A percentile compares a stretch with the other conserved stretches of the same genome.
Evolutionary conservation across 2,329 filamentous ascomycete species (phyloP).

Genomic region (Diaporthe sp.): DNA sequence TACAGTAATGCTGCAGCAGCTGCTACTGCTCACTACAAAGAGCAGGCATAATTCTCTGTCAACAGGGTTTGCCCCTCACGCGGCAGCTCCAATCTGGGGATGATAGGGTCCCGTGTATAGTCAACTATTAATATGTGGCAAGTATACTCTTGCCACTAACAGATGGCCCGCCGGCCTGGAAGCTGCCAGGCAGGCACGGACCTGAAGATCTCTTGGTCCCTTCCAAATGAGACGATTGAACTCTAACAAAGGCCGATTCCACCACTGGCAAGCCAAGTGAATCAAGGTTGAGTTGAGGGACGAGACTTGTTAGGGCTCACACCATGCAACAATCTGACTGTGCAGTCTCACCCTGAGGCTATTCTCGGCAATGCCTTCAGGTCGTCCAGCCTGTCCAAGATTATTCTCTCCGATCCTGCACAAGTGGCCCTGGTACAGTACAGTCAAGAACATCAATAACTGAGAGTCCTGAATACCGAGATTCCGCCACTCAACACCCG

Average conservation of each 20-base stretch:
- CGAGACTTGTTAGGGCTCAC: background rate
- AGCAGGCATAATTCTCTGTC: slow-evolving; percentile 27
- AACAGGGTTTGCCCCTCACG: slow-evolving; percentile 26
- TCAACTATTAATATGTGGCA: accelerated
- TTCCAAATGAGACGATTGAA: slow-evolving; percentile 17
- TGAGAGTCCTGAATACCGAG: slow-evolving; percentile 3
- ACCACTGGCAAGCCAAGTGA: background rate
- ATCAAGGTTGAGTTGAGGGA: background rate
- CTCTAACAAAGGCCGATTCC: slow-evolving; percentile 7
- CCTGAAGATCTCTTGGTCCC: slow-evolving; percentile 26
- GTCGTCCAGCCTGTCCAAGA: background rate
- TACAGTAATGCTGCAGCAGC: background rate
- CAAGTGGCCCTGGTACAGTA: background rate
- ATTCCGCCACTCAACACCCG: slow-evolving; percentile 4
- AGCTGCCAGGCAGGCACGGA: slow-evolving; percentile 29
- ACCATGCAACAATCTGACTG: background rate
- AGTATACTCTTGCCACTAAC: background rate
- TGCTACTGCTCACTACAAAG: background rate
- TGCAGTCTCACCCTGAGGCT: background rate
- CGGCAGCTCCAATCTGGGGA: slow-evolving; percentile 6
- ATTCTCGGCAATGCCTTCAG: background rate
- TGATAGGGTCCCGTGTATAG: background rate
- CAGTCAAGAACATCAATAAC: background rate
- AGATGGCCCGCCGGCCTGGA: slow-evolving; percentile 4
- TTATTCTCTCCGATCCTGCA: background rate